Evolutionary conservation across 1,284 basidiomycete genomes (phyloP).

Genomic region (Tilletiopsis washingtonensis): DNA sequence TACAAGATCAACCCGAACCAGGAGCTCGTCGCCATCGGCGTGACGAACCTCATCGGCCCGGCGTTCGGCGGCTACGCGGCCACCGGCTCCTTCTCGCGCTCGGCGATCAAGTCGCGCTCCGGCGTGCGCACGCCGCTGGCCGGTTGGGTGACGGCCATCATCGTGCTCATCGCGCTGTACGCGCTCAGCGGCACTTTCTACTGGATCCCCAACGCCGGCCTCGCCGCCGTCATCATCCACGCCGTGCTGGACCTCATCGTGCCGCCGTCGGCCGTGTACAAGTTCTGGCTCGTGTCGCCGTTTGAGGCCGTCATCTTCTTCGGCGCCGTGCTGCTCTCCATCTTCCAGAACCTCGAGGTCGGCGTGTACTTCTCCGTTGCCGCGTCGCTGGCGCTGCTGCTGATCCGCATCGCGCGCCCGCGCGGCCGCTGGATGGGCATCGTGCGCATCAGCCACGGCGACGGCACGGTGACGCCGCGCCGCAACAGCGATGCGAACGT

Average conservation of each 20-base stretch:
- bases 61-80: constrained; percentile 88
- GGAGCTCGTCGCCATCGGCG: constrained; percentile 93
- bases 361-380: constrained; percentile 87
- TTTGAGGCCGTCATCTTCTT: constrained; percentile 86
- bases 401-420: constrained; percentile 83
- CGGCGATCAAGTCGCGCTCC: constrained; percentile 89
- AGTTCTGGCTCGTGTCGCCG: constrained; percentile 88
- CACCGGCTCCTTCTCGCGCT: constrained; percentile 95
- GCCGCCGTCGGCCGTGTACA: constrained; percentile 75
- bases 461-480: constrained; percentile 17
- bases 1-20: constrained; percentile 98
- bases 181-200: constrained; percentile 57
- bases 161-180: constrained; percentile 88
- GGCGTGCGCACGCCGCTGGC: constrained; percentile 90
- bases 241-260: constrained; percentile 80
- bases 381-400: constrained; percentile 71
- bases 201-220: constrained; percentile 54
- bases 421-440: constrained; percentile 84
- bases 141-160: constrained; percentile 75
- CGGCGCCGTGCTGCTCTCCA: constrained; percentile 76
- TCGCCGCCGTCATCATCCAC: constrained; percentile 92
- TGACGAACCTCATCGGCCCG: constrained; percentile 60
- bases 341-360: constrained; percentile 62
- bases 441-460: constrained; percentile 51
- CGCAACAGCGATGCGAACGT: constrained; percentile 36